A percentile compares a stretch with the other conserved stretches of the same genome.
Evolutionary conservation across 305 asterid genomes (phyloP).

Genomic region (Plantago coronopus): DNA sequence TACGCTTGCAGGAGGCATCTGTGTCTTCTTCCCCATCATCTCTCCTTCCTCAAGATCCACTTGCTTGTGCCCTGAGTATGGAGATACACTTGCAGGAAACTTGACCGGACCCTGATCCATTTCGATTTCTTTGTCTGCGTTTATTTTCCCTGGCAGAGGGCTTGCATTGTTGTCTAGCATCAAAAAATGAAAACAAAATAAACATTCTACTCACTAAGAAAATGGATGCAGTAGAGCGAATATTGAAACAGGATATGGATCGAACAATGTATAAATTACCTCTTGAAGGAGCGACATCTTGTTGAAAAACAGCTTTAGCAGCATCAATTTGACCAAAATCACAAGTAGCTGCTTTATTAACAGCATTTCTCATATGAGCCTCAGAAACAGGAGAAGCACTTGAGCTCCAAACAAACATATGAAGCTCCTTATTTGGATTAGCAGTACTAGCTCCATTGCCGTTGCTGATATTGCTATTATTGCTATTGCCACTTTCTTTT

Average conservation of each 20-base stretch:
- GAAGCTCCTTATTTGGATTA: slow-evolving; percentile 63
- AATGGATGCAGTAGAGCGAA: too few species aligned
- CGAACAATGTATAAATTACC: slow-evolving; percentile 24
- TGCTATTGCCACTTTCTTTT: slow-evolving; percentile 42
- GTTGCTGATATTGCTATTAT: slow-evolving; percentile 6
- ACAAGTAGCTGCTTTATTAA: slow-evolving; percentile 41
- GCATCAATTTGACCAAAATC: slow-evolving; percentile 45
- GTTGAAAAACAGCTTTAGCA: slow-evolving; percentile 38
- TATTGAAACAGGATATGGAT: too few species aligned
- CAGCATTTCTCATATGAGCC: slow-evolving; percentile 53
- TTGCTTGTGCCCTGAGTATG: slow-evolving; percentile 55
- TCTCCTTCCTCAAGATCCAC: slow-evolving; percentile 47
- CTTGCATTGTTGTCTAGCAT: slow-evolving; percentile 39
- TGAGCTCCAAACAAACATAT: slow-evolving; percentile 96
- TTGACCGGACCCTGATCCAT: slow-evolving; percentile 50
- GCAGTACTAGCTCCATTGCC: slow-evolving; percentile 2
- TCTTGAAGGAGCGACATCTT: slow-evolving; percentile 45
- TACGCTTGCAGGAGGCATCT: slow-evolving; percentile 91
- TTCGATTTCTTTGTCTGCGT: slow-evolving; percentile 53
- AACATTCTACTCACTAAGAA: too few species aligned
- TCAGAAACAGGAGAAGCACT: slow-evolving; percentile 93
- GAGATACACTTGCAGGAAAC: slow-evolving; percentile 40
- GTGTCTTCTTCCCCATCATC: slow-evolving; percentile 42
- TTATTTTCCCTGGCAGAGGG: slow-evolving; percentile 35
- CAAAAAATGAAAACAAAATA: not conserved